Conservation (phyloP, 352 stramenopile genomes). For the Globisporangium megalacanthum region DNA sequence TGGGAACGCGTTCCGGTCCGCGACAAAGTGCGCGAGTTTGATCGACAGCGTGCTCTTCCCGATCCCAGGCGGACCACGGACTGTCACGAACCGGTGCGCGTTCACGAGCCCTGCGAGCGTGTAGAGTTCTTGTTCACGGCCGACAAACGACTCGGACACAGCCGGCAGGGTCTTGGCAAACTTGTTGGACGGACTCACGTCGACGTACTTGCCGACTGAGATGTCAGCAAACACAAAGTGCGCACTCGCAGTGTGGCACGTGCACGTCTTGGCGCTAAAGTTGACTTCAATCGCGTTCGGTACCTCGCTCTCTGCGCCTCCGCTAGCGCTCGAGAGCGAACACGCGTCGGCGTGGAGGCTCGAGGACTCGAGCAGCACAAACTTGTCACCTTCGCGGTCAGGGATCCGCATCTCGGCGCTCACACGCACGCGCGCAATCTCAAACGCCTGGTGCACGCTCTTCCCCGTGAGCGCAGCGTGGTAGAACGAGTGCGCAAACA, state of each 20-base stretch:
- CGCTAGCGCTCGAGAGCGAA: constrained; percentile 21
- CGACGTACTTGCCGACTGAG: constrained; percentile 65
- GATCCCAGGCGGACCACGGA: constrained; percentile 69
- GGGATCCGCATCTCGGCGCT: constrained; percentile 63
- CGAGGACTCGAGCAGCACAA: constrained; percentile 68
- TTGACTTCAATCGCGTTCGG: constrained; percentile 46
- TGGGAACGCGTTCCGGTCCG: constrained; percentile 62
- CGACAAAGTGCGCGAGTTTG: constrained; percentile 65
- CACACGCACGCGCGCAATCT: constrained; percentile 65
- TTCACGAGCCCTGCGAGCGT: constrained; percentile 56
- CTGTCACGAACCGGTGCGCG: constrained; percentile 56
- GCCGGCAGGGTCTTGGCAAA: constrained; percentile 63
- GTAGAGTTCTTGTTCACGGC: constrained; percentile 69
- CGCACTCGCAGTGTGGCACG: constrained; percentile 38
- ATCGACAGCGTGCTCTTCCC: constrained; percentile 75
- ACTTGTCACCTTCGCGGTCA: constrained; percentile 65
- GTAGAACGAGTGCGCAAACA: constrained; percentile 80
- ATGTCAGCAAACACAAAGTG: constrained; percentile 74
- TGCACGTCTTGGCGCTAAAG: constrained; percentile 38
- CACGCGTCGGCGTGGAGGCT: constrained; percentile 49
- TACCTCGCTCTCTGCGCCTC: constrained; percentile 9
- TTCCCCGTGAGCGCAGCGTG: constrained; percentile 67
- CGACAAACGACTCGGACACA: constrained; percentile 65
- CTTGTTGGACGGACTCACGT: constrained; percentile 65
- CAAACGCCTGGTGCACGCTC: constrained; percentile 69